Evolutionary conservation across 352 stramenopile species (phyloP).

Genomic region (Nothophytophthora sp.): DNA sequence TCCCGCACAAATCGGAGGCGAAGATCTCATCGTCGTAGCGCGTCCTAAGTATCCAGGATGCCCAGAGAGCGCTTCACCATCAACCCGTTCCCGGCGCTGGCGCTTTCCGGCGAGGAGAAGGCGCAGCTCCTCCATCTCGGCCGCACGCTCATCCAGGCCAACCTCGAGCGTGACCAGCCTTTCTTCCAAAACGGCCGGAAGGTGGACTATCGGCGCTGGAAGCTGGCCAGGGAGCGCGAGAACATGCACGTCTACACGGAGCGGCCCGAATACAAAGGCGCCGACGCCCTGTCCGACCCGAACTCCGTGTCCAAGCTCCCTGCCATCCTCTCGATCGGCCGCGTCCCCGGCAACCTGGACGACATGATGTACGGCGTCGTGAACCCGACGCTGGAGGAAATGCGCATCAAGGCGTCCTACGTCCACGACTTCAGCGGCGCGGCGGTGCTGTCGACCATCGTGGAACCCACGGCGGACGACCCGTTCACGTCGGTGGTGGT

Average conservation of each 20-base stretch:
- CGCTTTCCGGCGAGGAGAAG: slow-evolving; percentile 20
- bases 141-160: slow-evolving; percentile 15
- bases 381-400: slow-evolving; percentile 25
- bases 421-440: slow-evolving; percentile 24
- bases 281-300: slow-evolving; percentile 11
- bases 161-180: slow-evolving; percentile 15
- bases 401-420: slow-evolving; percentile 33
- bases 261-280: slow-evolving; percentile 10
- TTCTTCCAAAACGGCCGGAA: slow-evolving; percentile 33
- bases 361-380: slow-evolving; percentile 38
- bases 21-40: neutral
- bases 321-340: slow-evolving; percentile 20
- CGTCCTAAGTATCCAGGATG: slow-evolving; percentile 3
- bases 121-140: slow-evolving; percentile 18
- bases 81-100: slow-evolving; percentile 24
- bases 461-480: slow-evolving; percentile 16
- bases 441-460: slow-evolving; percentile 23
- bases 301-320: slow-evolving; percentile 11
- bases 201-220: slow-evolving; percentile 27
- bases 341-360: slow-evolving; percentile 18
- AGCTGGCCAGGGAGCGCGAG: slow-evolving; percentile 15
- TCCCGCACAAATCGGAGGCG: neutral
- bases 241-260: slow-evolving; percentile 24
- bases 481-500: slow-evolving; percentile 29
- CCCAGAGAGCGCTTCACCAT: slow-evolving; percentile 23